phyloP scores from a whole-genome alignment of 202 grass and related monocot genomes.

The Elaeis oleifera region DNA sequence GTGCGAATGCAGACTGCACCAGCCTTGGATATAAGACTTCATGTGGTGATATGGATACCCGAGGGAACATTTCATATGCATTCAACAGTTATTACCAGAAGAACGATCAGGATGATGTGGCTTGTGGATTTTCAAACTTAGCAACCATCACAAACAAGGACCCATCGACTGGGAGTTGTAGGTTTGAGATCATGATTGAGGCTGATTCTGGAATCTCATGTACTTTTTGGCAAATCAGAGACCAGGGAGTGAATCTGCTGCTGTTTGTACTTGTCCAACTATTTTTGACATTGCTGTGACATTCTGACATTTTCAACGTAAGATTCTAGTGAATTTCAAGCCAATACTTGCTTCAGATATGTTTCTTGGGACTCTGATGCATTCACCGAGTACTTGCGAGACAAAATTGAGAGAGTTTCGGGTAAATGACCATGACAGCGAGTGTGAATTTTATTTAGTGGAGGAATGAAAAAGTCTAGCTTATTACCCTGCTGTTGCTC shows the following conservation, averaged over 20 bases:
- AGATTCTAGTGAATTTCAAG: no score
- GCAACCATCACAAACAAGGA: not conserved
- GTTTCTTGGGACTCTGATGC: no score
- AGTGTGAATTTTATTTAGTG: no score
- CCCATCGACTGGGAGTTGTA: not conserved
- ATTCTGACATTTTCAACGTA: conserved; percentile 3
- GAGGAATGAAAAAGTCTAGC: no score
- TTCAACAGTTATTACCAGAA: conserved; percentile 14
- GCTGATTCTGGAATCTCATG: not conserved
- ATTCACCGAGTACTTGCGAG: no score
- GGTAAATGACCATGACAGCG: no score
- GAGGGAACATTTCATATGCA: conserved; percentile 7
- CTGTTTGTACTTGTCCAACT: not conserved
- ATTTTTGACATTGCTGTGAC: not conserved
- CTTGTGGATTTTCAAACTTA: conserved; percentile 1
- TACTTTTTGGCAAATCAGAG: not conserved
- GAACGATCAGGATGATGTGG: conserved; percentile 6
- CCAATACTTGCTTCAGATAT: no score
- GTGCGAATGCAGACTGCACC: conserved; percentile 1
- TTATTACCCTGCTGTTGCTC: no score
- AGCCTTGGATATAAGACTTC: conserved; percentile 6
- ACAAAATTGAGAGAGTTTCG: no score
- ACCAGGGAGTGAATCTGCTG: not conserved
- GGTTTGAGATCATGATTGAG: conserved; percentile 4
- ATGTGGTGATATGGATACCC: not conserved